Evolutionary conservation across 2,329 filamentous ascomycete species (phyloP), one percentile per base, ranked within the genome.

Genomic region (Trichoderma atroviride): DNA sequence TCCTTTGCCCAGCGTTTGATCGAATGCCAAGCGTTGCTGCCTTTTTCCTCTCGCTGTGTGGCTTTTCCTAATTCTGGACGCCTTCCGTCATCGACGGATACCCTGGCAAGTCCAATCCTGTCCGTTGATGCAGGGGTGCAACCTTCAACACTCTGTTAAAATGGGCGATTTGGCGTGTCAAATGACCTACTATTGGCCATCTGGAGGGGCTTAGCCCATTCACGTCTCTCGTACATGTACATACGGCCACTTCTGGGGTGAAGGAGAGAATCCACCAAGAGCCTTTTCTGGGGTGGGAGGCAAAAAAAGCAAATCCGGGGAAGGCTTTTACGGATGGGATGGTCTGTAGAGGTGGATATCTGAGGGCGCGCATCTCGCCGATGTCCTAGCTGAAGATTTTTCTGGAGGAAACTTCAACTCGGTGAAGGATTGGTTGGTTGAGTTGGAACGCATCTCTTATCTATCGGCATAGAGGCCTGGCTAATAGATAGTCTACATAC

Each of bases 81-180:
- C 14, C 40, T 37, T 58, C n/a, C 63, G 37, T 58, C 52, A 53
- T 66, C 63, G 56, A 40, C 35, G 53, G 63, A 58, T 66, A 55
- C 55, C 19, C 63, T 58, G 53, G 50, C 53, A 57, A n/a, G 27
- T 4, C 27, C 27, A 57, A 27, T 50, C 37, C 43, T 22, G 43
- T 31, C 52, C 64, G 27, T 6, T 37, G 64, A 59, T 47, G 64
- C 64, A 58, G 53, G 53, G 64, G 64, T 67, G 56, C 53, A 47
- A n/a, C 40, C 52, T 53, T 37, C 29, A 50, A 24, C n/a, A 19
- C 29, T 53, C 40, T n/a, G 14, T 22, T 14, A 22, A 10, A n/a
- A 40, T 16, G 33, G 40, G 47, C 29, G 6, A 29, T 16, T 5
- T 37, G 64, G 40, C n/a, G 27, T 50, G 64, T 68, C 64, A 68